These are phyloP conservation scores for Fusarium avenaceum DNA, from an alignment of 2,329 filamentous ascomycete genomes.

Conservation along the genomic window DNA sequence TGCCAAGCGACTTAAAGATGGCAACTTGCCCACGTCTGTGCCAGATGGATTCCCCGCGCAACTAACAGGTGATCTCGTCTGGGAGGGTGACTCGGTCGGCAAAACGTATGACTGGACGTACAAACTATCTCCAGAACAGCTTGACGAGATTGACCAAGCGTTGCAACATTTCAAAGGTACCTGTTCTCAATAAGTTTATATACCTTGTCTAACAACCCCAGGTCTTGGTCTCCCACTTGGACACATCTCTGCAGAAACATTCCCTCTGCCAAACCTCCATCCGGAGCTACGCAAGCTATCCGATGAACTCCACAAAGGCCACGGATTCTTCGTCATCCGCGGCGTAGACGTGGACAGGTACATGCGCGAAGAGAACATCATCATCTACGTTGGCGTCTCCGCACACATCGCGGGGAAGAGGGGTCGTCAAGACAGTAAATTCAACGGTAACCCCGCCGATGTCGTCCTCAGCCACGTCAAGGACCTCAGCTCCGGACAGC, in stretches of 20 bases:
- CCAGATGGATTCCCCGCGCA: conserved; percentile 25
- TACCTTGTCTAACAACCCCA: not conserved
- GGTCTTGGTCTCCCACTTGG: conserved; percentile 30
- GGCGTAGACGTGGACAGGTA: conserved; percentile 68
- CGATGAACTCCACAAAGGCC: conserved; percentile 67
- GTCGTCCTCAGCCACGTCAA: conserved; percentile 66
- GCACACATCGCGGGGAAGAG: conserved; percentile 68
- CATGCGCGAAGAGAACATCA: conserved; percentile 68
- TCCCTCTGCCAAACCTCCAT: conserved; percentile 68
- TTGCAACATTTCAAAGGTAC: conserved; percentile 30
- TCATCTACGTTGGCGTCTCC: conserved; percentile 71
- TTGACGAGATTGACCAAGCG: conserved; percentile 21
- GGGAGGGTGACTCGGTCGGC: conserved; percentile 28
- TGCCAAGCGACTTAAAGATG: not conserved
- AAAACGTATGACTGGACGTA: conserved; percentile 30
- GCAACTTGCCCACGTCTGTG: not conserved
- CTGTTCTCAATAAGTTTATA: rapidly evolving
- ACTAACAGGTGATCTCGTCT: conserved; percentile 26
- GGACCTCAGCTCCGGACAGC: conserved; percentile 62
- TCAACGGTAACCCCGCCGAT: conserved; percentile 61
- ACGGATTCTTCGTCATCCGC: conserved; percentile 72
- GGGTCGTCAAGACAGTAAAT: conserved; percentile 65
- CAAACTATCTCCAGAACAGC: conserved; percentile 7
- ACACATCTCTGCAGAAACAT: conserved; percentile 62
- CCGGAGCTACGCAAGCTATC: conserved; percentile 64